Evolutionary conservation across 2,329 filamentous ascomycete genomes (phyloP).

Genomic region (Hirsutella thompsonii): DNA sequence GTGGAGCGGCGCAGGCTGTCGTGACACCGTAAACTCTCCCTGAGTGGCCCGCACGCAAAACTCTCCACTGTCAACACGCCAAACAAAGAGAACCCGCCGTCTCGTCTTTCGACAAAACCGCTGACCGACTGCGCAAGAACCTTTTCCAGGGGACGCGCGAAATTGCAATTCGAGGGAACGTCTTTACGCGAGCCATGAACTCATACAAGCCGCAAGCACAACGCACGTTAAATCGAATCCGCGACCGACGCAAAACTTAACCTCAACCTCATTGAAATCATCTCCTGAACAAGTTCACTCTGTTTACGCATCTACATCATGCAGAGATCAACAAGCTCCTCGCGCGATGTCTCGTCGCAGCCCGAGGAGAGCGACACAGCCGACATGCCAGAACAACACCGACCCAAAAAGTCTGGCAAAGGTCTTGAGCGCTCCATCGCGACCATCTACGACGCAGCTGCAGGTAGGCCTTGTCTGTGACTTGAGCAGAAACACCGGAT

Average conservation of each 20-base stretch:
- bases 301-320: neutral
- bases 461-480: constrained; percentile 33
- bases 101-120: too few relatives aligned
- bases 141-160: too few relatives aligned
- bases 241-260: neutral
- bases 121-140: too few relatives aligned
- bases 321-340: neutral
- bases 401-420: constrained; percentile 3
- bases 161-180: too few relatives aligned
- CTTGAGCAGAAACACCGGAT: neutral
- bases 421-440: constrained; percentile 22
- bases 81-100: too few relatives aligned
- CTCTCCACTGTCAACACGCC: too few relatives aligned
- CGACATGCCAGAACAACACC: neutral
- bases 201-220: neutral
- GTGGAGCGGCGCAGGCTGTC: too few relatives aligned
- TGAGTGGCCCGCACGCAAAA: too few relatives aligned
- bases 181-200: neutral
- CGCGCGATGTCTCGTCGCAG: neutral
- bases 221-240: neutral
- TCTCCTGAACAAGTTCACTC: neutral
- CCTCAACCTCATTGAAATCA: neutral
- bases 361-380: neutral
- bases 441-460: constrained; percentile 62
- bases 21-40: too few relatives aligned